A percentile compares a stretch with the other conserved stretches of the same genome.
phyloP scores from a whole-genome alignment of 2,329 filamentous ascomycete genomes.

The Blumeria hordei region DNA sequence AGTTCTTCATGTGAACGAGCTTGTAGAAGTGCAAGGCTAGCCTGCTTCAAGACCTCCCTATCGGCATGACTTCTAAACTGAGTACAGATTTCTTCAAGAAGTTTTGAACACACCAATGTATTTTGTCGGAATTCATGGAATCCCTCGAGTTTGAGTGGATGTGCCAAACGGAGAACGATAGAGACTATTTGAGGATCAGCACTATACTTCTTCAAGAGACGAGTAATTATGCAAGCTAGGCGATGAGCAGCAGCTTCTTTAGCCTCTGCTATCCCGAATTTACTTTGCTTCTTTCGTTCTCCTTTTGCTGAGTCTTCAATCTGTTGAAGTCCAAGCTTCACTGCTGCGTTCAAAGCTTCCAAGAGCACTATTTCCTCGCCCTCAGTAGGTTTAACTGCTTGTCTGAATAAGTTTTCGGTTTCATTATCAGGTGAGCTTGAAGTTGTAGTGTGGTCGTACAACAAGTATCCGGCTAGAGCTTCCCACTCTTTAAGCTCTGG shows the following conservation, averaged over 20 bases:
- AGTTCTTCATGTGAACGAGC: conserved; percentile 72
- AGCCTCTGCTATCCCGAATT: conserved; percentile 37
- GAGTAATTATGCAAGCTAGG: conserved; percentile 57
- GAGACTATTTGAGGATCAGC: conserved; percentile 71
- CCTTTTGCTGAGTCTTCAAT: conserved; percentile 38
- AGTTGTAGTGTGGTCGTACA: conserved; percentile 65
- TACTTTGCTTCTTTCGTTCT: conserved; percentile 27
- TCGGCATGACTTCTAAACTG: conserved; percentile 89
- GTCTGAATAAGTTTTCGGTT: conserved; percentile 25
- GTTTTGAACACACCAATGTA: conserved; percentile 49
- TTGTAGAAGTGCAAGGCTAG: conserved; percentile 58
- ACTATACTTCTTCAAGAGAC: conserved; percentile 76
- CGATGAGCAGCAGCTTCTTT: conserved; percentile 59
- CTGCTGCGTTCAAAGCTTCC: conserved; percentile 63
- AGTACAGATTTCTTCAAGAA: conserved; percentile 78
- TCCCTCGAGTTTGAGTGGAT: conserved; percentile 63
- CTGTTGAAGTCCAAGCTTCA: conserved; percentile 47
- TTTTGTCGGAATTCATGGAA: conserved; percentile 81
- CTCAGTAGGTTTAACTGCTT: conserved; percentile 12
- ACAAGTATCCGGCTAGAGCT: conserved; percentile 62
- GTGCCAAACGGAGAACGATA: conserved; percentile 63
- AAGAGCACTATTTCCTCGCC: conserved; percentile 62
- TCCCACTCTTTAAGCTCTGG: conserved; percentile 72
- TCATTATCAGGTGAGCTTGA: conserved; percentile 31
- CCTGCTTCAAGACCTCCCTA: conserved; percentile 62